Evolutionary conservation across 2,329 filamentous ascomycete genomes (phyloP).

Genomic region (Botryotinia globosa): DNA sequence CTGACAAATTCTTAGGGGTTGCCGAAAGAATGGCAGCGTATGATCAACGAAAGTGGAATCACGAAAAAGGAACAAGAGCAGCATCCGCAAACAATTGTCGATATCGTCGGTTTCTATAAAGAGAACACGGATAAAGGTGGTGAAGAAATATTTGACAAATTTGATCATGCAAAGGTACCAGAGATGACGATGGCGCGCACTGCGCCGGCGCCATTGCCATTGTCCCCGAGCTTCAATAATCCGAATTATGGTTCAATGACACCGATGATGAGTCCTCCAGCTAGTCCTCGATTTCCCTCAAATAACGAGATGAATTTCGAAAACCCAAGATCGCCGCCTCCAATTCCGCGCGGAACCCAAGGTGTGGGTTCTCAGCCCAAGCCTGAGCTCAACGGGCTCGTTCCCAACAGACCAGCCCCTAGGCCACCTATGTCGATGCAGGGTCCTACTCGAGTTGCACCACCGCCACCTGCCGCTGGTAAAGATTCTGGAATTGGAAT

Average conservation of each 20-base stretch:
- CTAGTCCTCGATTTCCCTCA: constrained; percentile 82
- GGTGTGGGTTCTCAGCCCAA: constrained; percentile 43
- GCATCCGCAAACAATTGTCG: constrained; percentile 91
- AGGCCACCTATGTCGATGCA: constrained; percentile 76
- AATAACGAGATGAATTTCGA: constrained; percentile 94
- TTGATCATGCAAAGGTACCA: constrained; percentile 74
- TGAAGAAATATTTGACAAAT: constrained; percentile 90
- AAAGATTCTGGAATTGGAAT: constrained; percentile 65
- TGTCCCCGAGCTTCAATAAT: constrained; percentile 48
- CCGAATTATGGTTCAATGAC: constrained; percentile 55
- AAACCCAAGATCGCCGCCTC: constrained; percentile 89
- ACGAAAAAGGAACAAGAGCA: constrained; percentile 93
- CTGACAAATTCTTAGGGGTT: constrained; percentile 61
- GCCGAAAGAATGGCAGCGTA: constrained; percentile 95
- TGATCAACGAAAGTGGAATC: constrained; percentile 93
- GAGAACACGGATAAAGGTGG: constrained; percentile 77
- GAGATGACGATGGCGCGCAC: constrained; percentile 46
- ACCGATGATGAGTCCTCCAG: constrained; percentile 60
- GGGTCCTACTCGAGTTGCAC: constrained; percentile 59
- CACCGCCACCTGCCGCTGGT: constrained; percentile 53
- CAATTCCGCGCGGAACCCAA: constrained; percentile 61
- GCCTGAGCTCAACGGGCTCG: constrained; percentile 54
- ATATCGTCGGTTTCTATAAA: constrained; percentile 96
- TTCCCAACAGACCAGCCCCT: constrained; percentile 82
- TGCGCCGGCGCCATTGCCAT: constrained; percentile 26